Percentiles rank a stretch among this genome's conserved stretches.
These are phyloP conservation scores for Thalassiosira hispida DNA, from an alignment of 352 stramenopile genomes.

Conservation along the genomic window DNA sequence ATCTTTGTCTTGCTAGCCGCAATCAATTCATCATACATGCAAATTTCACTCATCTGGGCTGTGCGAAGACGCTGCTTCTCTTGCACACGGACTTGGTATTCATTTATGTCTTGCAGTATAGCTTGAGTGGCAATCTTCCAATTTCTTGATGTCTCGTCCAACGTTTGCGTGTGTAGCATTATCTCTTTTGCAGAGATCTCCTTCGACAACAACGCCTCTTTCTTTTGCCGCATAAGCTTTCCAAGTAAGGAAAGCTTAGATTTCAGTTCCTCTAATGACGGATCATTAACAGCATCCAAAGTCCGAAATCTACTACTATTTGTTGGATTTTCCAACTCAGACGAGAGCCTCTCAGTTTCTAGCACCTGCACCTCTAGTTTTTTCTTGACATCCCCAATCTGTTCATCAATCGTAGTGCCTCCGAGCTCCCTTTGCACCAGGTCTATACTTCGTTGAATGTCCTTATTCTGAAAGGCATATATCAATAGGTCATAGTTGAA, in stretches of 20 bases:
- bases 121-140: constrained; percentile 30
- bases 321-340: constrained; percentile 38
- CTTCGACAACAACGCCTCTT: constrained; percentile 22
- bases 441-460: constrained; percentile 35
- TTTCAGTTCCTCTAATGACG: constrained; percentile 29
- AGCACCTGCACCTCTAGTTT: constrained; percentile 35
- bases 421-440: constrained; percentile 34
- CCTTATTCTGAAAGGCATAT: constrained; percentile 27
- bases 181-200: constrained; percentile 38
- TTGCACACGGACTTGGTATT: constrained; percentile 29
- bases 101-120: constrained; percentile 38
- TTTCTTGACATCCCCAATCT: constrained; percentile 30
- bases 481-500: too few relatives aligned
- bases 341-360: constrained; percentile 23
- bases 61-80: constrained; percentile 29
- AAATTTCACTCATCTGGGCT: constrained; percentile 40
- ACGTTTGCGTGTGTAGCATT: neutral
- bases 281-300: constrained; percentile 27
- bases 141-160: constrained; percentile 22
- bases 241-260: constrained; percentile 29
- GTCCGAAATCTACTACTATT: constrained; percentile 13
- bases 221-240: constrained; percentile 39
- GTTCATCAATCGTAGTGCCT: constrained; percentile 13
- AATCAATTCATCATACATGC: constrained; percentile 47
- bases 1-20: constrained; percentile 16